phyloP scores from a whole-genome alignment of 768 basidiomycete genomes.

The Clavaria fumosa region DNA sequence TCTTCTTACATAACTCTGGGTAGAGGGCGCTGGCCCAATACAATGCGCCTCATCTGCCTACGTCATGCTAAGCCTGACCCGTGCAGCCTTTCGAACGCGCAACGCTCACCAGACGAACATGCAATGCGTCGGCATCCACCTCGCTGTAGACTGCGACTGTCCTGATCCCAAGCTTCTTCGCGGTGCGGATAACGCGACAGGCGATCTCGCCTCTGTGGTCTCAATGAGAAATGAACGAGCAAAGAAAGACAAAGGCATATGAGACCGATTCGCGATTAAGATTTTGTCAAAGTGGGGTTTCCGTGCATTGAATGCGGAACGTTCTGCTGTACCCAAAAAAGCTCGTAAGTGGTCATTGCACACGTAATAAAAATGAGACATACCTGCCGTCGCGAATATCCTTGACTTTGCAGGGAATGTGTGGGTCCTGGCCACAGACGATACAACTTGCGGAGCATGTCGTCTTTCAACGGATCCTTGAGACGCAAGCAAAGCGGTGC shows the following conservation, averaged over 20 bases:
- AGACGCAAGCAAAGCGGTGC: not conserved
- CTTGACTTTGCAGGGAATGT: no score
- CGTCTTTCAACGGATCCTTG: not conserved
- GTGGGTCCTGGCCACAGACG: not conserved
- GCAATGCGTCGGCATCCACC: constrained; percentile 65
- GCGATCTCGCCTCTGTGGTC: constrained; percentile 77
- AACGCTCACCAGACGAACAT: constrained; percentile 55
- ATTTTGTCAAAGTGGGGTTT: constrained; percentile 76
- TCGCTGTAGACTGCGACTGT: constrained; percentile 90
- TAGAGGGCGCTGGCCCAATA: constrained; percentile 81
- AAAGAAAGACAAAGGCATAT: not conserved
- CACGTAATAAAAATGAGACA: no score
- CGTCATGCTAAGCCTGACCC: not conserved
- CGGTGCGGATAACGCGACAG: constrained; percentile 86
- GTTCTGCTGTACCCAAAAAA: not conserved
- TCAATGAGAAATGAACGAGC: not conserved
- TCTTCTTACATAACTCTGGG: constrained; percentile 71
- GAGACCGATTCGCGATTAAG: constrained; percentile 76
- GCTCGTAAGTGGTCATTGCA: not conserved
- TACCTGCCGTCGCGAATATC: no score
- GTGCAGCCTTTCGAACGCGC: not conserved
- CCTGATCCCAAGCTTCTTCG: constrained; percentile 73
- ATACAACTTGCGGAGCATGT: not conserved
- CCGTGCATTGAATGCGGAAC: constrained; percentile 7
- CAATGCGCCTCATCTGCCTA: constrained; percentile 82